Percentiles rank a stretch among this genome's conserved stretches.
phyloP scores from a whole-genome alignment of 805 yeast genomes.

The Ogataea nitratoaversa region DNA sequence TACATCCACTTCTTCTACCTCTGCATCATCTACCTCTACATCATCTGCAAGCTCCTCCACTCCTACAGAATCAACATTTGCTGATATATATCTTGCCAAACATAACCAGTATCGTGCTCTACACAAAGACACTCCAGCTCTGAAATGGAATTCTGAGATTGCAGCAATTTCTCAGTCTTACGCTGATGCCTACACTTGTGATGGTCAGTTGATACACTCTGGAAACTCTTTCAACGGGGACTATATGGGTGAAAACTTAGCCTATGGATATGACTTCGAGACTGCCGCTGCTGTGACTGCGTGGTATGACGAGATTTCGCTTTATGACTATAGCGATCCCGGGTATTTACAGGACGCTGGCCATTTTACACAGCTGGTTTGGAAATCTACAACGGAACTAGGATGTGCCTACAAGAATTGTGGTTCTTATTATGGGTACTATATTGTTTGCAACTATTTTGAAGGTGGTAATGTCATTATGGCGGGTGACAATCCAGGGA shows the following conservation, averaged over 20 bases:
- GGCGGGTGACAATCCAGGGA: conserved; percentile 26
- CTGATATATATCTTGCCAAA: conserved; percentile 44
- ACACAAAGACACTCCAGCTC: conserved; percentile 43
- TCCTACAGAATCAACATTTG: conserved; percentile 30
- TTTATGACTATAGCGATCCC: conserved; percentile 50
- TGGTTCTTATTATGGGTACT: conserved; percentile 40
- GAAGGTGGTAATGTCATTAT: conserved; percentile 71
- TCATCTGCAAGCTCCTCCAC: conserved; percentile 18
- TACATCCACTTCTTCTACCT: conserved; percentile 22
- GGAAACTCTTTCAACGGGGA: conserved; percentile 46
- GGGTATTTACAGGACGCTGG: conserved; percentile 51
- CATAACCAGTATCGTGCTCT: conserved; percentile 57
- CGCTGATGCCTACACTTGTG: conserved; percentile 54
- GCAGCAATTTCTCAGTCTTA: conserved; percentile 53
- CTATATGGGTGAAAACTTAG: conserved; percentile 70
- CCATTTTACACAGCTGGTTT: conserved; percentile 78
- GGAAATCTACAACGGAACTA: conserved; percentile 56
- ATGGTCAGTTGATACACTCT: conserved; percentile 58
- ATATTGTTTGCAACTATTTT: conserved; percentile 68
- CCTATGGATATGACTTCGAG: conserved; percentile 55
- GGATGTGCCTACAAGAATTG: conserved; percentile 76
- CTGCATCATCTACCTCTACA: conserved; percentile 18
- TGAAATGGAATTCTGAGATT: conserved; percentile 53
- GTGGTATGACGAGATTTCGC: conserved; percentile 66
- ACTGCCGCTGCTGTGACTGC: conserved; percentile 59